Base-by-base conservation (phyloP, 768 basidiomycete species). In the Sarcodon sp. region DNA sequence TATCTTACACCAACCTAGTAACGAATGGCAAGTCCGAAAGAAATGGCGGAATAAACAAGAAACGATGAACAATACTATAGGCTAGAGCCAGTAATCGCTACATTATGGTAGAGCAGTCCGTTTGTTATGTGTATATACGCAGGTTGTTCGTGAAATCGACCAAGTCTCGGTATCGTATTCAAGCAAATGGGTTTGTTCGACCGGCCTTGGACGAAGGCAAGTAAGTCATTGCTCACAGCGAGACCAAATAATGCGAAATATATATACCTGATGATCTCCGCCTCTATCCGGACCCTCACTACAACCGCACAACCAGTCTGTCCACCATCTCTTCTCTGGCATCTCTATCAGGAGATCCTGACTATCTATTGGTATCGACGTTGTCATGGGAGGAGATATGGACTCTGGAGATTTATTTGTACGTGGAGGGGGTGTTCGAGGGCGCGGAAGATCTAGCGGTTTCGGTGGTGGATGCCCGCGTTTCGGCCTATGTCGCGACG, bases 291-390 rank as follows among this genome's bases (percentile, higher is more conserved):
- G 66, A n/a, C 81, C 80, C 58, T 87, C 85, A 13, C 77, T 69
- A 54, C 84, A 86, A 10, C 86, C 86, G 60, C 86, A 88, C 51
- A 88, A 60, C 84, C 85, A 87, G 33, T 88, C 86, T 58, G 86
- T 85, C 86, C 86, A 88, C 86, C 86, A 88, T 51, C 74, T 65
- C 4, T 70, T 67, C 45, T 69, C 65, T 38, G 63, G 64, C 27
- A 53, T 57, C 35, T 62, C 64, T 7, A 65, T 64, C 6, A 7
- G 8, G 4, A 4, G 27, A 13, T 41, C 13, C 27, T 9, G 39
- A 41, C 61, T 58, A n/a, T 62, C 55, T 15, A 51, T 50, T 15
- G 60, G 50, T 34, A 54, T 47, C 8, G 50, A 54, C 3, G 58
- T 50, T 12, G 57, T 21, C 10, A 54, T 54, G n/a, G 63, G 60